These are phyloP conservation scores for Cladosporium halotolerans DNA, from an alignment of 2,329 filamentous ascomycete species.

Conservation along the genomic window DNA sequence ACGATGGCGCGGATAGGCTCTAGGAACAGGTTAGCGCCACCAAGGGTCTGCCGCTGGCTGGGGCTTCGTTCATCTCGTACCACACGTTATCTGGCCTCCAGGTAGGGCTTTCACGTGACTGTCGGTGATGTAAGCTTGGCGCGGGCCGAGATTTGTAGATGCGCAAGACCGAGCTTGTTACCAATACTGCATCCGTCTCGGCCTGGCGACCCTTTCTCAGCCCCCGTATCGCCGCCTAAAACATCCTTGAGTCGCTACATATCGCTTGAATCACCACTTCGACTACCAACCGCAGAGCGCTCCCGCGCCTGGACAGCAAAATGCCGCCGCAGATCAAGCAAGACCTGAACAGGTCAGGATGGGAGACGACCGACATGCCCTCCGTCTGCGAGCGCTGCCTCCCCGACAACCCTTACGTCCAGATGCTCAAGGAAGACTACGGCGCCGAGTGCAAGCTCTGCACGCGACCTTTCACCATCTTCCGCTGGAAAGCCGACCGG, in stretches of 20 bases:
- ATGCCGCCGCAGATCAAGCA: conserved; percentile 95
- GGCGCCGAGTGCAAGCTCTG: conserved; percentile 68
- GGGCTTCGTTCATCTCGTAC: background rate
- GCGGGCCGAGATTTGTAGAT: too few species aligned
- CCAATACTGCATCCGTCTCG: too few species aligned
- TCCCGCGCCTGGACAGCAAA: conserved; percentile 7
- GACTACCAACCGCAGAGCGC: background rate
- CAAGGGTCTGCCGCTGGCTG: background rate
- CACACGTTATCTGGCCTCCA: too few species aligned
- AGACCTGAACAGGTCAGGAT: conserved; percentile 89
- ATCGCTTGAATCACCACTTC: background rate
- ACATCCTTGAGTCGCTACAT: too few species aligned
- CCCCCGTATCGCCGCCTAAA: too few species aligned
- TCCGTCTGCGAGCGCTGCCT: conserved; percentile 89
- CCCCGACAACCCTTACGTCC: conserved; percentile 93
- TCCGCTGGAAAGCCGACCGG: conserved; percentile 89
- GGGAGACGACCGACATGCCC: conserved; percentile 89
- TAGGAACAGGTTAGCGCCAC: background rate
- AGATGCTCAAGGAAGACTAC: conserved; percentile 97
- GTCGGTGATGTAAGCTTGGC: too few species aligned
- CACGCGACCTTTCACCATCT: conserved; percentile 91
- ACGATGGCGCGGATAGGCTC: background rate
- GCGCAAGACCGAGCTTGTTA: too few species aligned
- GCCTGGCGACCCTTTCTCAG: too few species aligned
- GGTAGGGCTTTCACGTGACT: too few species aligned